phyloP scores from a whole-genome alignment of 768 basidiomycete genomes.

The Collybia sordida region DNA sequence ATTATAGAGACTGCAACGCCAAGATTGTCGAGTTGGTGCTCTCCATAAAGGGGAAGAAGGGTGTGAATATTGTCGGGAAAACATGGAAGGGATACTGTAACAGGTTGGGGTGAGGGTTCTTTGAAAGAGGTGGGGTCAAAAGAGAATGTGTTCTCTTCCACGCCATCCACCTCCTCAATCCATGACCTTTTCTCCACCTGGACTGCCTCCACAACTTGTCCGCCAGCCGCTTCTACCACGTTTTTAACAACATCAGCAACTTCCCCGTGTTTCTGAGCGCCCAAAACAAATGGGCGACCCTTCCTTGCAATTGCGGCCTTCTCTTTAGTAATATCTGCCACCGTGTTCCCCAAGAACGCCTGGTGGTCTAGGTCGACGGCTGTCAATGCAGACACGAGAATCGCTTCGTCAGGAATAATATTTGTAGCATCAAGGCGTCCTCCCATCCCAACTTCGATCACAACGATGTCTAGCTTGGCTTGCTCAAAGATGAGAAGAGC shows the following conservation, averaged over 20 bases:
- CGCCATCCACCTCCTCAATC: constrained; percentile 35
- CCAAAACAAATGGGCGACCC: constrained; percentile 65
- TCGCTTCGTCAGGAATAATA: constrained; percentile 64
- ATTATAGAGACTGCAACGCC: constrained; percentile 65
- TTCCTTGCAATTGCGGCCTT: constrained; percentile 80
- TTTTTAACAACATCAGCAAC: constrained; percentile 46
- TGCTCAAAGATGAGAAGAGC: constrained; percentile 78
- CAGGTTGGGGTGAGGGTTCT: constrained; percentile 38
- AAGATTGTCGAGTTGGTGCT: constrained; percentile 87
- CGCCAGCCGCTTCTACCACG: constrained; percentile 41
- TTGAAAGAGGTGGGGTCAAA: constrained; percentile 27
- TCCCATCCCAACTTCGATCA: constrained; percentile 95
- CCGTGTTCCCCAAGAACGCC: constrained; percentile 77
- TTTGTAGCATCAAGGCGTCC: constrained; percentile 94
- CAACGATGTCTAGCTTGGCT: constrained; percentile 70
- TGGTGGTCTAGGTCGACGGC: constrained; percentile 94
- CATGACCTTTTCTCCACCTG: constrained; percentile 33
- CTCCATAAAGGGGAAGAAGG: constrained; percentile 68
- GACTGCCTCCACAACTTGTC: constrained; percentile 36
- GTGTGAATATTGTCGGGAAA: constrained; percentile 46
- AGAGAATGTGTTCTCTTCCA: constrained; percentile 25
- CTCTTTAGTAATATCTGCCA: constrained; percentile 73
- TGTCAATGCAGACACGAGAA: constrained; percentile 81
- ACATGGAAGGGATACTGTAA: constrained; percentile 41
- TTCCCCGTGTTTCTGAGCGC: constrained; percentile 53